Evolutionary conservation across 768 basidiomycete genomes (phyloP), one percentile per base, ranked within the genome.

Genomic region (Amanita pallidorosea): DNA sequence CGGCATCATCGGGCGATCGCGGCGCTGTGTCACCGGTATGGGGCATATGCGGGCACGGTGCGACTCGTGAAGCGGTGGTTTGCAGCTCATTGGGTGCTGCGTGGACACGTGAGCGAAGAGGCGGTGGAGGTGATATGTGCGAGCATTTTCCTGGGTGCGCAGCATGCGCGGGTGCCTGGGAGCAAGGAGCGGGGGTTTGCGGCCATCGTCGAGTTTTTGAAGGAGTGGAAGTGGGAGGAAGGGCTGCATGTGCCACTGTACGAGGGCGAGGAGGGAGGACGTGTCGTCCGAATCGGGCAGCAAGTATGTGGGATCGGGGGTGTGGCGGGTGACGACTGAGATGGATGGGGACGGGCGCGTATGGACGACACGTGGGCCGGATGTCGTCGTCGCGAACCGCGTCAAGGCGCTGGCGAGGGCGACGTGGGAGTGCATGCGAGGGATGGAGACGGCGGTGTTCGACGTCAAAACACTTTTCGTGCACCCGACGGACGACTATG

Each of bases 11-110:
- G 85, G 1, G 86, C 87, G 0, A 72, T 97, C 42, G 77, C 83
- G 0, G 76, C 85, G 2, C 70, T 97, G 17, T 83, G 81, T 45
- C 92, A 97, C 63, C 81, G 79, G 43, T 85, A 80, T 59, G 64
- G 79, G 0, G 87, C 92, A 9, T 96, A 82, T 64, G 75, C 90
- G 2, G 81, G 85, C 7, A 92, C 94, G 0, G 86, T 89, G 13
- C 76, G 96, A 35, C 74, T 98, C 13, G 77, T 88, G 46, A 95
- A 97, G 68, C 78, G 95, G 38, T 99, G 96, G 96, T 70, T 98
- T 49, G 81, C 88, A 0, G 71, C 85, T 6, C 96, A 99, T 61
- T 90, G 88, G 85, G 74, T 96, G 51, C 75, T 98, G 31, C 72
- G 76, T 4, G 66, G 73, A 0, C 85, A 90, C 57, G 70, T 97